Conservation (phyloP, 306 rosid species). For the Pterocarpus macrocarpus region DNA sequence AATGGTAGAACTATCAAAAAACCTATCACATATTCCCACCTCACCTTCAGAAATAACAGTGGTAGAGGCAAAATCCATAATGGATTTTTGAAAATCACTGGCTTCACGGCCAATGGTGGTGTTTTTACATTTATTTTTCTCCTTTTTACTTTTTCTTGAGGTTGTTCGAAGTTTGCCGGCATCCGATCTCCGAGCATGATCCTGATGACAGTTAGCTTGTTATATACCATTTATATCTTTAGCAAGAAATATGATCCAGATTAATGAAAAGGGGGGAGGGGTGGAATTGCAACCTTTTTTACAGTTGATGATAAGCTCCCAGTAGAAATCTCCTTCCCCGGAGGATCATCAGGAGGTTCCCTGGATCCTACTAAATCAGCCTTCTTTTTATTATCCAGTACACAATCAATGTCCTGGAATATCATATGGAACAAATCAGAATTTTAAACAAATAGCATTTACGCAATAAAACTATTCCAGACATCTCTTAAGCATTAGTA, state of each 20-base stretch:
- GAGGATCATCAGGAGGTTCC: conserved; percentile 52
- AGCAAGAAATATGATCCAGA: conserved; percentile 50
- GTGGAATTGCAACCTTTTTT: conserved; percentile 59
- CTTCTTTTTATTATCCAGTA: conserved; percentile 56
- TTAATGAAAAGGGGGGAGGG: conserved; percentile 29
- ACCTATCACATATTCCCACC: conserved; percentile 45
- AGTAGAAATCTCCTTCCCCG: conserved; percentile 54
- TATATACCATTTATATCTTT: conserved; percentile 59
- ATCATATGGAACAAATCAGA: conserved; percentile 53
- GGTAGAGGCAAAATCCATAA: conserved; percentile 55
- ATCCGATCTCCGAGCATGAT: conserved; percentile 52
- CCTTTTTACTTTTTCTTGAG: conserved; percentile 71
- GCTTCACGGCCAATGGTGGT: conserved; percentile 47
- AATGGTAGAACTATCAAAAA: conserved; percentile 53
- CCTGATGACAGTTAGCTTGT: conserved; percentile 74
- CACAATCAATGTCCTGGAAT: conserved; percentile 65
- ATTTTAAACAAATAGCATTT: conserved; percentile 43
- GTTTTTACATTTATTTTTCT: conserved; percentile 67
- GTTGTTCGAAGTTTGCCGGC: conserved; percentile 65
- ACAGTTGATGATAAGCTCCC: conserved; percentile 55
- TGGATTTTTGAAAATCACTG: conserved; percentile 51
- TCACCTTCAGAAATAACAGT: conserved; percentile 58
- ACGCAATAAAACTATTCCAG: conserved; percentile 45
- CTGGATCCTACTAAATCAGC: conserved; percentile 50
- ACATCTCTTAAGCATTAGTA: conserved; percentile 46